Evolutionary conservation across 371 early-diverging fungal genomes (phyloP).

Genomic region (Apophysomyces trapeziformis): DNA sequence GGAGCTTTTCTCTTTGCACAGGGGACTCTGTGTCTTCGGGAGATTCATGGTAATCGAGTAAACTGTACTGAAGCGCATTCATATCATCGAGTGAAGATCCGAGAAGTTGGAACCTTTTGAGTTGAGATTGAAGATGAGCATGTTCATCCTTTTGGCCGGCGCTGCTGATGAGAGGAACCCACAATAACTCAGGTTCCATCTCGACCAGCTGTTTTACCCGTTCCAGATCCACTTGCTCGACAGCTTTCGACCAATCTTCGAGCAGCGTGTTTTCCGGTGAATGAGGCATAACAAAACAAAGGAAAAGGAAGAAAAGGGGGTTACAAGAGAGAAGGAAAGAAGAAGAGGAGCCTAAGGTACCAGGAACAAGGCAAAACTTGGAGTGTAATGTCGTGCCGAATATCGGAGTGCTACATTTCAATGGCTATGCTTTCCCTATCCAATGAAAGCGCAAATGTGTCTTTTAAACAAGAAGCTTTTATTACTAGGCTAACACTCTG

Average conservation of each 20-base stretch:
- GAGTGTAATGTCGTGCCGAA: slow-evolving; percentile 6
- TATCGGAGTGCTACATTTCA: slow-evolving; percentile 12
- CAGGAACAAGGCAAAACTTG: slow-evolving; percentile 6
- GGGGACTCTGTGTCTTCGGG: slow-evolving; percentile 10
- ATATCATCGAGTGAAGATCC: slow-evolving; percentile 19
- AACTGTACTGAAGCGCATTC: slow-evolving; percentile 23
- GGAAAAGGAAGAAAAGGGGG: slow-evolving; percentile 15
- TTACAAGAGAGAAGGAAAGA: slow-evolving; percentile 17
- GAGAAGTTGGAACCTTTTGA: slow-evolving; percentile 17
- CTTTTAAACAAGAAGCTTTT: background rate
- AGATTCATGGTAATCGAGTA: slow-evolving; percentile 18
- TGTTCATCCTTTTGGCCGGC: slow-evolving; percentile 21
- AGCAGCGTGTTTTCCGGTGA: slow-evolving; percentile 18
- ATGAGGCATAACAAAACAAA: slow-evolving; percentile 7
- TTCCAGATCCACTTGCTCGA: slow-evolving; percentile 29
- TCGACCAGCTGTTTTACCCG: slow-evolving; percentile 22
- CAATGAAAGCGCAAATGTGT: slow-evolving; percentile 2
- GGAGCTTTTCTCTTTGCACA: slow-evolving; percentile 20
- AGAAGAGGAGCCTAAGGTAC: slow-evolving; percentile 9
- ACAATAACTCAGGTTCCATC: slow-evolving; percentile 36
- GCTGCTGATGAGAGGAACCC: slow-evolving; percentile 32
- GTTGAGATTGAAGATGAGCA: slow-evolving; percentile 24
- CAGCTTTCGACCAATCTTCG: slow-evolving; percentile 40
- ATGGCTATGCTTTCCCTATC: background rate
- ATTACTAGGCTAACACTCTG: slow-evolving; percentile 46